Percentiles rank a stretch among this genome's conserved stretches.
Conservation (phyloP, 164 flowering plant species). For the Kalanchoe fedtschenkoi region DNA sequence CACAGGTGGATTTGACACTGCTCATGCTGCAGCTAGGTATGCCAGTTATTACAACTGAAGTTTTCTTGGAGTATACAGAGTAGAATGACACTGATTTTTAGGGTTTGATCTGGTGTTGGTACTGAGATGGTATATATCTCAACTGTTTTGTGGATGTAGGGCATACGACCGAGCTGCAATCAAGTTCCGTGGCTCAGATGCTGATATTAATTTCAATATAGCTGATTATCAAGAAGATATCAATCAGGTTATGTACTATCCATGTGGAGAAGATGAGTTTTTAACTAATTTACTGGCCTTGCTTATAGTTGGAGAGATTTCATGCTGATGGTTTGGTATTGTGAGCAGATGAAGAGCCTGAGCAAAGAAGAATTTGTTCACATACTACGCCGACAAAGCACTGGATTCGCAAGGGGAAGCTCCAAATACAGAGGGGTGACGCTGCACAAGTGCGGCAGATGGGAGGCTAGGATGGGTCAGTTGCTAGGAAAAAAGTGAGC, state of each 20-base stretch:
- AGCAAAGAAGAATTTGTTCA: slow-evolving; percentile 7
- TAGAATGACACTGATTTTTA: neutral
- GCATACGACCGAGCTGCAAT: slow-evolving; percentile 9
- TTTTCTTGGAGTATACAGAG: neutral
- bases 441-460: slow-evolving; percentile 5
- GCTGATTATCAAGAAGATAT: slow-evolving; percentile 6
- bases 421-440: slow-evolving; percentile 7
- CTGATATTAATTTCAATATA: slow-evolving; percentile 5
- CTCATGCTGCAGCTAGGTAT: slow-evolving; percentile 3
- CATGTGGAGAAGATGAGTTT: neutral
- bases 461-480: slow-evolving; percentile 9
- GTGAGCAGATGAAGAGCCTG: neutral
- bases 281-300: neutral
- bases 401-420: slow-evolving; percentile 5
- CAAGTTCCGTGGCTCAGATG: slow-evolving; percentile 4
- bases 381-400: slow-evolving; percentile 3
- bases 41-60: neutral
- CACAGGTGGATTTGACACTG: neutral
- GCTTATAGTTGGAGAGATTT: too few relatives aligned
- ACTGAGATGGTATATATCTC: too few relatives aligned
- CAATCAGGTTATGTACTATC: neutral
- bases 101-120: neutral
- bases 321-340: neutral
- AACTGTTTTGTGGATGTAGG: neutral
- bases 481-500: slow-evolving; percentile 8